Conservation (phyloP, 2,329 filamentous ascomycete species). For the Colletotrichum tropicicola region DNA sequence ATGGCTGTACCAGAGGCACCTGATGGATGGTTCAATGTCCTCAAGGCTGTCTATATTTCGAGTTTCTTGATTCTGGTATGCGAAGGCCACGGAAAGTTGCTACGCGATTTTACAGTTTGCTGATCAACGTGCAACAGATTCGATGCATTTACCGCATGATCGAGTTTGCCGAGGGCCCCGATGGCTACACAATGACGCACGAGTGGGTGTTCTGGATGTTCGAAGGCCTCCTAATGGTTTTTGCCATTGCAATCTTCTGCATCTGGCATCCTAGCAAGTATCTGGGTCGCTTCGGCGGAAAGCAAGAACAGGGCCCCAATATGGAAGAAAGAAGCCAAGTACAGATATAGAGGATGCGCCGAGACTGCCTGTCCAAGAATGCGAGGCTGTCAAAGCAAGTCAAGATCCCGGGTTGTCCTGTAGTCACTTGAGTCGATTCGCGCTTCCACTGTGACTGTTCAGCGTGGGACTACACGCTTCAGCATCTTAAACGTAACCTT, state of each 20-base stretch:
- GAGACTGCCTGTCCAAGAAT: too few relatives aligned
- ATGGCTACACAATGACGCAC: conserved; percentile 57
- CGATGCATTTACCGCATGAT: conserved; percentile 63
- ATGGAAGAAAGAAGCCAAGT: background rate
- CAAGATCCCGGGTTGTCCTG: too few relatives aligned
- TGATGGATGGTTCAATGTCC: conserved; percentile 46
- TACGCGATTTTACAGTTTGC: background rate
- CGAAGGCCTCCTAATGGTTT: conserved; percentile 57
- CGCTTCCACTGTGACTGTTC: too few relatives aligned
- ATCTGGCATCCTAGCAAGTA: conserved; percentile 56
- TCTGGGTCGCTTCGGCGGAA: conserved; percentile 36
- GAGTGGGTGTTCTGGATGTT: conserved; percentile 64
- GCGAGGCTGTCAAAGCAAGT: too few relatives aligned
- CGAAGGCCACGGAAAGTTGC: conserved; percentile 25
- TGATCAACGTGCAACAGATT: conserved; percentile 39
- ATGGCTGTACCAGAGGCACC: conserved; percentile 38
- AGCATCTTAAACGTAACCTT: too few relatives aligned
- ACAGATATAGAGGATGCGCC: background rate
- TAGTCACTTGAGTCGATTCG: too few relatives aligned
- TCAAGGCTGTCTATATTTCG: conserved; percentile 53
- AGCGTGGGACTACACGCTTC: too few relatives aligned
- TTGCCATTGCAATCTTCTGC: conserved; percentile 57
- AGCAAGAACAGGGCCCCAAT: background rate
- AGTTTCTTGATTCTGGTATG: conserved; percentile 55
- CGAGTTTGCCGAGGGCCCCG: conserved; percentile 60